phyloP scores from a whole-genome alignment of 2,329 filamentous ascomycete species.

The Hypoxylon sp. region DNA sequence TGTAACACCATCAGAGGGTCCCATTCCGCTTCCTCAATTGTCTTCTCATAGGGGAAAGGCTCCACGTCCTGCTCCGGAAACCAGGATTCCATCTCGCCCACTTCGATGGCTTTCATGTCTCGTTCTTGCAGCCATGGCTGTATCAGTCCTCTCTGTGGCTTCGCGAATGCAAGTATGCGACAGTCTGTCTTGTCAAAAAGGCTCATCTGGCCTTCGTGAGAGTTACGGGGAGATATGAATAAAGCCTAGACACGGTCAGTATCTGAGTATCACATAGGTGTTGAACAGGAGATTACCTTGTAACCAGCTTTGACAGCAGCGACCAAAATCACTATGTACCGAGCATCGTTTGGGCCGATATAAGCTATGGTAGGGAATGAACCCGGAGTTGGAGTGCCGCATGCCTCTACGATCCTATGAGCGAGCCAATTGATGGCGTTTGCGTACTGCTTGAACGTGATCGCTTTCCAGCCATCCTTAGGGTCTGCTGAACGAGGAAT shows the following conservation, averaged over 20 bases:
- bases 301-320: constrained; percentile 45
- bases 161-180: constrained; percentile 49
- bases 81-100: constrained; percentile 47
- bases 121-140: constrained; percentile 51
- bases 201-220: constrained; percentile 54
- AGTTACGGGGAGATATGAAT: constrained; percentile 57
- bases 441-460: constrained; percentile 51
- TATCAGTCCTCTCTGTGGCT: constrained; percentile 43
- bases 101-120: constrained; percentile 51
- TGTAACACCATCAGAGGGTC: constrained; percentile 55
- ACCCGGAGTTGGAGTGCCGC: constrained; percentile 10
- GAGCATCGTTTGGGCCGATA: constrained; percentile 52
- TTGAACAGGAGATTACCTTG: constrained; percentile 48
- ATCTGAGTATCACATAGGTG: too few species aligned
- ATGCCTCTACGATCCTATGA: constrained; percentile 28
- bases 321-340: constrained; percentile 41
- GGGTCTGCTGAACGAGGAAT: constrained; percentile 49
- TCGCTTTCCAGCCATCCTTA: constrained; percentile 51
- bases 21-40: constrained; percentile 53
- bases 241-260: constrained; percentile 52
- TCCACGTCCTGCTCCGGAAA: constrained; percentile 48
- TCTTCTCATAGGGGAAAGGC: constrained; percentile 51
- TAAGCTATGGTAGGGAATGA: constrained; percentile 54
- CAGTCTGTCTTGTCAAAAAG: constrained; percentile 56
- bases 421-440: constrained; percentile 54